Conservation (phyloP, 148 eudicot species). For the Fagopyrum esculentum region DNA sequence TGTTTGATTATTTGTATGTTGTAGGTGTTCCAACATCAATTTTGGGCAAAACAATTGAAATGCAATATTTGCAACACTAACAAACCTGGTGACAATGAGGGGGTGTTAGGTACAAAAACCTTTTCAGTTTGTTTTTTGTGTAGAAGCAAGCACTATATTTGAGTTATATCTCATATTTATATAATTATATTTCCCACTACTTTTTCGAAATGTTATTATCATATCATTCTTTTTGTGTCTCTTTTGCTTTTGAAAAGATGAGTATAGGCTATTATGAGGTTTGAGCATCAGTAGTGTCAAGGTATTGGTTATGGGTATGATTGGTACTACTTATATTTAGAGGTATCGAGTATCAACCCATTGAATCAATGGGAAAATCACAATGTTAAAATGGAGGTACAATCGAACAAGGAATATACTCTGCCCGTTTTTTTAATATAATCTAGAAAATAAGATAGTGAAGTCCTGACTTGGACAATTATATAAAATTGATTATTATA, state of each 20-base stretch:
- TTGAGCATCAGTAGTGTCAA: too few relatives aligned
- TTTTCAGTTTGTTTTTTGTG: not conserved
- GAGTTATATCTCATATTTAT: not conserved
- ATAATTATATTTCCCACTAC: not conserved
- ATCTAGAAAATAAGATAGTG: too few relatives aligned
- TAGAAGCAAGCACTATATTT: not conserved
- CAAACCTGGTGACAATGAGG: constrained; percentile 89
- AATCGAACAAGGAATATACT: too few relatives aligned
- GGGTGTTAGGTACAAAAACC: constrained; percentile 66
- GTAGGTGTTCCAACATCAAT: constrained; percentile 96
- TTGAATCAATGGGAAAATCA: too few relatives aligned
- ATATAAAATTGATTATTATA: too few relatives aligned
- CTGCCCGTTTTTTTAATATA: too few relatives aligned
- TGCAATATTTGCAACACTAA: constrained; percentile 99
- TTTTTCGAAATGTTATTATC: not conserved
- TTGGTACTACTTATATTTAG: too few relatives aligned
- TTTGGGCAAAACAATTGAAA: constrained; percentile 90
- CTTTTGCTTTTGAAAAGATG: not conserved
- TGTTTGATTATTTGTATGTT: constrained; percentile 11
- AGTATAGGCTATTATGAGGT: too few relatives aligned
- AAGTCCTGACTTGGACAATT: too few relatives aligned
- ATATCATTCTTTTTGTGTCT: not conserved
- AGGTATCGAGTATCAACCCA: too few relatives aligned
- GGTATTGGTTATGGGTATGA: too few relatives aligned
- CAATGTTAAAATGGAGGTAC: too few relatives aligned